phyloP scores from a whole-genome alignment of 1,284 basidiomycete species.

The Puccinia triticina region DNA sequence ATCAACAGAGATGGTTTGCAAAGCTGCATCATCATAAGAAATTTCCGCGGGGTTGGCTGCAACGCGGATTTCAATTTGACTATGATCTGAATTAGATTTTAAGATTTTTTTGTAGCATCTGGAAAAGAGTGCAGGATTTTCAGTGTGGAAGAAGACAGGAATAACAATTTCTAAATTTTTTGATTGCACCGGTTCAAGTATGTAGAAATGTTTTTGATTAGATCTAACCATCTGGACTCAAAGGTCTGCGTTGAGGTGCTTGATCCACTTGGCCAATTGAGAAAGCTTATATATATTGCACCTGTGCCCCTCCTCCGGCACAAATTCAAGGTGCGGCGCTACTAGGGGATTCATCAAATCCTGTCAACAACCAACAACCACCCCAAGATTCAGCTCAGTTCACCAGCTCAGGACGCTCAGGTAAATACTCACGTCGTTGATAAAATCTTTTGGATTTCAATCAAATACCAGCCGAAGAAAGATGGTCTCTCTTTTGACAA shows the following conservation, averaged over 20 bases:
- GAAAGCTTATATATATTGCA: background rate
- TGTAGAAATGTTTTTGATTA: too few relatives aligned
- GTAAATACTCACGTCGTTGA: background rate
- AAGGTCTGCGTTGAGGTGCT: background rate
- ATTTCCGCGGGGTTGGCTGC: too few relatives aligned
- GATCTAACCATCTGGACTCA: too few relatives aligned
- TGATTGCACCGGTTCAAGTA: too few relatives aligned
- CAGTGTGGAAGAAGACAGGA: constrained; percentile 18
- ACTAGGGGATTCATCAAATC: constrained; percentile 21
- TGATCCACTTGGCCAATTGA: constrained; percentile 11
- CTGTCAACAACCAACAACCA: background rate
- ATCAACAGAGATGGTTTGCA: background rate
- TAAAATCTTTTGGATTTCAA: background rate
- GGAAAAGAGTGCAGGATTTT: background rate
- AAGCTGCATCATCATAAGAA: background rate
- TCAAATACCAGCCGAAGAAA: background rate
- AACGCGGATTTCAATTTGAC: background rate
- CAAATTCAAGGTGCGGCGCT: background rate
- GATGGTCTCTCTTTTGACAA: background rate
- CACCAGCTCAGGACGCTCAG: background rate
- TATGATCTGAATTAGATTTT: background rate
- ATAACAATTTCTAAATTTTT: constrained; percentile 18
- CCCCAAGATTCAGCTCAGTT: background rate
- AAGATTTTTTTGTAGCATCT: background rate
- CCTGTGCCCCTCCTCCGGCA: background rate